A percentile compares a stretch with the other conserved stretches of the same genome.
phyloP scores from a whole-genome alignment of 495 filamentous ascomycete species.

The Penicillium goetzii region DNA sequence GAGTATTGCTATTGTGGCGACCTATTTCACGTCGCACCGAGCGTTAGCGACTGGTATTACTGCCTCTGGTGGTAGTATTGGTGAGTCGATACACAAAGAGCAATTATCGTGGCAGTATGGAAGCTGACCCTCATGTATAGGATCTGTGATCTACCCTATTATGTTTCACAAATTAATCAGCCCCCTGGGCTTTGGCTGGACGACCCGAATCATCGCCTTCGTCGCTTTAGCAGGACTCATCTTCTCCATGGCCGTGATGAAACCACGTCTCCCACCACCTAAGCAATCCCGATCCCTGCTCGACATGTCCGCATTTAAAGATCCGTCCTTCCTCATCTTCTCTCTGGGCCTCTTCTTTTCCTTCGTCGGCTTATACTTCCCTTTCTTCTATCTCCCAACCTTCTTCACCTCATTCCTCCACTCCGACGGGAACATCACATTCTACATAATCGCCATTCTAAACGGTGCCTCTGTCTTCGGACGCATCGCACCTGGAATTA shows the following conservation, averaged over 20 bases:
- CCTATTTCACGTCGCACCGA: conserved; percentile 46
- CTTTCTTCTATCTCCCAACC: conserved; percentile 46
- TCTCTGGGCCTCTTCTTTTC: conserved; percentile 33
- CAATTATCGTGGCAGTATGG: not conserved
- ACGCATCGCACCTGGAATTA: conserved; percentile 44
- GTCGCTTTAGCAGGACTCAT: conserved; percentile 48
- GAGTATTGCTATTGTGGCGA: conserved; percentile 44
- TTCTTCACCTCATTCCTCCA: conserved; percentile 29
- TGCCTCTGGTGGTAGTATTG: conserved; percentile 45
- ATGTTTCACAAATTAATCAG: conserved; percentile 54
- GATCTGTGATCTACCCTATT: conserved; percentile 58
- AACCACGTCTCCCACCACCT: conserved; percentile 23
- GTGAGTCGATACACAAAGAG: conserved; percentile 20
- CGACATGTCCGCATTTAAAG: conserved; percentile 40
- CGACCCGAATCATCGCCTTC: conserved; percentile 57
- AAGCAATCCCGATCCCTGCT: conserved; percentile 28
- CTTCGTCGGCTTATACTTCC: conserved; percentile 47
- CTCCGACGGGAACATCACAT: conserved; percentile 31
- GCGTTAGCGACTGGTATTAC: conserved; percentile 53
- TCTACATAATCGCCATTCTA: conserved; percentile 53
- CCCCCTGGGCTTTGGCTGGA: conserved; percentile 56
- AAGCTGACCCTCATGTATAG: conserved; percentile 17
- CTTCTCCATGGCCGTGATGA: conserved; percentile 44
- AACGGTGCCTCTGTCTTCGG: conserved; percentile 52
- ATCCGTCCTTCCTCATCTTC: conserved; percentile 40